Evolutionary conservation across 208 protist species (phyloP).

Genomic region (Blechomonas ayalai): DNA sequence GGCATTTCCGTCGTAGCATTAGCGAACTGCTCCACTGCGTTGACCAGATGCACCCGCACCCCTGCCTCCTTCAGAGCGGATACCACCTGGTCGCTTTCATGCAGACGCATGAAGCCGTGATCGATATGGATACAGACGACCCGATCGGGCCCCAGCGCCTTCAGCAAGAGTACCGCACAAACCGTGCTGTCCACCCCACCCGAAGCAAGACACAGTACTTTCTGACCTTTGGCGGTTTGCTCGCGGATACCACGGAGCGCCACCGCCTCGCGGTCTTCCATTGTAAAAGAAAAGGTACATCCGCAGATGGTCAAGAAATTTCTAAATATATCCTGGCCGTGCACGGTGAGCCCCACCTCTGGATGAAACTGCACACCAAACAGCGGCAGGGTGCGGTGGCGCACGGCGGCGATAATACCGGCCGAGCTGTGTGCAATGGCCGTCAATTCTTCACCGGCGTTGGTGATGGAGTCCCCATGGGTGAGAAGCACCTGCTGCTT

Average conservation of each 20-base stretch:
- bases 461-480: constrained; percentile 89
- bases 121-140: constrained; percentile 97
- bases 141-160: constrained; percentile 91
- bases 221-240: constrained; percentile 73
- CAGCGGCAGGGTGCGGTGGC: constrained; percentile 50
- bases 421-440: constrained; percentile 59
- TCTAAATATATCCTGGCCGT: constrained; percentile 89
- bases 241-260: constrained; percentile 88
- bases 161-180: constrained; percentile 92
- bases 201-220: constrained; percentile 94
- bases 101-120: constrained; percentile 96
- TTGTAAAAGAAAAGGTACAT: constrained; percentile 72
- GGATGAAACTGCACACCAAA: constrained; percentile 98
- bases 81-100: constrained; percentile 86
- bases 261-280: constrained; percentile 84
- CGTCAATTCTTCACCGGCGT: constrained; percentile 25
- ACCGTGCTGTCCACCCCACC: constrained; percentile 98
- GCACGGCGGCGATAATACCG: constrained; percentile 76
- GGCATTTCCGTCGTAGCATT: constrained; percentile 70
- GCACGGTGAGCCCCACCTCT: constrained; percentile 94
- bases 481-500: constrained; percentile 89
- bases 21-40: constrained; percentile 70
- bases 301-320: constrained; percentile 92
- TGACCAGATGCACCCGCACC: constrained; percentile 66
- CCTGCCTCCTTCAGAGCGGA: constrained; percentile 66